Evolutionary conservation across 345 rosid species (phyloP), one percentile per base, ranked within the genome.

Genomic region (Brassica nigra): DNA sequence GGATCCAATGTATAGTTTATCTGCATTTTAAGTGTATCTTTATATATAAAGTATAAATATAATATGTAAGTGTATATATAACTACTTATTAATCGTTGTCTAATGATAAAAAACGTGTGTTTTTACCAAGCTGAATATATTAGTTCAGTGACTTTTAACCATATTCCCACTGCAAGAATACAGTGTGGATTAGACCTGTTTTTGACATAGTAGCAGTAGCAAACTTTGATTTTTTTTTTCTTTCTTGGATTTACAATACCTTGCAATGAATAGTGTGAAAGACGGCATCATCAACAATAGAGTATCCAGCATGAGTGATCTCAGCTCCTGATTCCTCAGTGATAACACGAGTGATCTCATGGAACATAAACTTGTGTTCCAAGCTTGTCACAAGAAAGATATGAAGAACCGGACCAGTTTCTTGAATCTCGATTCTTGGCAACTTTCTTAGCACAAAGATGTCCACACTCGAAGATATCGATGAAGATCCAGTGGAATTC

Each of bases 221-320:
- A 62, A 63, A 62, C 0, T 63, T 70, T 54, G 47, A 67, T 33
- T 63, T 63, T 31, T 34, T 34, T 34, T 34, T 34, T 34, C 37
- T 34, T 34, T 34, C 37, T 34, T 5, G 37, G 37, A 34, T 34
- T 34, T 34, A 34, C 37, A 34, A 34, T 12, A 81, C 84, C 84
- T 76, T 76, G 81, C 81, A 81, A 16, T 81, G 84, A 76, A 81
- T 70, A 59, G 84, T 81, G 30, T 81, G 84, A 23, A 76, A 76
- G 61, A 76, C 59, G 4, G 74, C 39, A 76, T 81, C 81, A 16
- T 81, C 78, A 61, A 59, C 84, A 49, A 49, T 59, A 12, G 84
- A 81, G 65, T 58, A 81, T 11, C 80, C 80, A 81, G 84, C 74
- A 71, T 76, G 74, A 27, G 65, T 76, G 29, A 81, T 67, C 59